phyloP scores from a whole-genome alignment of 805 yeast species.

The Nakazawaea holstii region DNA sequence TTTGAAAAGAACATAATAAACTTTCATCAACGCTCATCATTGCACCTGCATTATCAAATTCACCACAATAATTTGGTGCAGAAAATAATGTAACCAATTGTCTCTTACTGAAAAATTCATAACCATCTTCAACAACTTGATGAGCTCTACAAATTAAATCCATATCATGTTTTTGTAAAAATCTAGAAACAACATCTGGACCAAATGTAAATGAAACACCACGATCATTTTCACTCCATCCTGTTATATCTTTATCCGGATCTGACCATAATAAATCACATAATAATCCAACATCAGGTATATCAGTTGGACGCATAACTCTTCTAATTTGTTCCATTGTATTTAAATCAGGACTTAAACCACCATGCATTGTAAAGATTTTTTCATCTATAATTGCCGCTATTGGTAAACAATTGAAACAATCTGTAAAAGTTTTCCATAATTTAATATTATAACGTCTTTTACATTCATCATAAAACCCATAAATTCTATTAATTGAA shows the following conservation, averaged over 20 bases:
- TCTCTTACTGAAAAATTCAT: slow-evolving; percentile 93
- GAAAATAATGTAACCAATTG: slow-evolving; percentile 92
- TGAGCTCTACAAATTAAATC: slow-evolving; percentile 98
- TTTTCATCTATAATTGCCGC: slow-evolving; percentile 98
- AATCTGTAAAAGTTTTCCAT: slow-evolving; percentile 98
- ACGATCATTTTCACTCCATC: slow-evolving; percentile 99
- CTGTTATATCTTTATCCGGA: slow-evolving; percentile 96
- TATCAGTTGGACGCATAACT: slow-evolving; percentile 98
- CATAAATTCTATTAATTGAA: slow-evolving; percentile 94
- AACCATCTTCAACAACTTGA: slow-evolving; percentile 98
- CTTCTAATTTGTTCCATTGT: slow-evolving; percentile 98
- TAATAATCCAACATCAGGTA: slow-evolving; percentile 94
- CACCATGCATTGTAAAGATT: slow-evolving; percentile 99
- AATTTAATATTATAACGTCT: slow-evolving; percentile 97
- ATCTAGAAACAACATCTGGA: slow-evolving; percentile 97
- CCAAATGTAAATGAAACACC: slow-evolving; percentile 99
- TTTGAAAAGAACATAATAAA: slow-evolving; percentile 91
- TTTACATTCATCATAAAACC: slow-evolving; percentile 97
- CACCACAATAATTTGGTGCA: slow-evolving; percentile 99
- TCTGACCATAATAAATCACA: slow-evolving; percentile 98
- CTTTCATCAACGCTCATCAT: slow-evolving; percentile 99
- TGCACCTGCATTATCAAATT: slow-evolving; percentile 98
- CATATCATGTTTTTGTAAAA: slow-evolving; percentile 95
- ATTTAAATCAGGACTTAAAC: slow-evolving; percentile 93
- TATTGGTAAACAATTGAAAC: slow-evolving; percentile 96